Conservation (phyloP, 73 alveolate genomes). For the Breviolum minutum region DNA sequence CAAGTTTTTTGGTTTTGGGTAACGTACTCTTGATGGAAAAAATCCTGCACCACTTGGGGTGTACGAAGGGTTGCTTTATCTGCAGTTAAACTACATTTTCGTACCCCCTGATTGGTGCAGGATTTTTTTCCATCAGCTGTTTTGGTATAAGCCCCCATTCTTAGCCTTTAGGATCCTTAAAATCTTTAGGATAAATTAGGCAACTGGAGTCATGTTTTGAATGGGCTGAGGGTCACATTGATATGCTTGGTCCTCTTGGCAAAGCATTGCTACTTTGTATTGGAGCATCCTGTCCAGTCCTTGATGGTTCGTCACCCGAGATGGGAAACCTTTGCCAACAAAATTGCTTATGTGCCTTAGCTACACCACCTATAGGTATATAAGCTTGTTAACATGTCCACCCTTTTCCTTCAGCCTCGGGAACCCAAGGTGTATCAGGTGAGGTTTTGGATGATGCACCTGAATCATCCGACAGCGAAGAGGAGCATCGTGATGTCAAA, state of each 20-base stretch:
- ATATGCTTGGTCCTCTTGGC: neutral
- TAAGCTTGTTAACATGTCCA: neutral
- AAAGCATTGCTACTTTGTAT: neutral
- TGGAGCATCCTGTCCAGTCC: slow-evolving; percentile 11
- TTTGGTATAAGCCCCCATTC: too few relatives aligned
- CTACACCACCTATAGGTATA: neutral
- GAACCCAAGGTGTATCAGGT: neutral
- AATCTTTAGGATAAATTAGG: too few relatives aligned
- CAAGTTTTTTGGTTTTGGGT: too few relatives aligned
- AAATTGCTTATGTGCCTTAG: neutral
- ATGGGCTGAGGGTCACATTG: slow-evolving; percentile 13
- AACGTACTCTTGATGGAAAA: too few relatives aligned
- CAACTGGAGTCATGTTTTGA: too few relatives aligned
- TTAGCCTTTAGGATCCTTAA: too few relatives aligned
- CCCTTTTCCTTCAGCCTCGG: neutral
- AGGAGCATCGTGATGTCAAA: neutral
- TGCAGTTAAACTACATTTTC: too few relatives aligned
- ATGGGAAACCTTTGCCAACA: neutral
- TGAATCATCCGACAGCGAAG: neutral
- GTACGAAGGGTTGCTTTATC: too few relatives aligned
- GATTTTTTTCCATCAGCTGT: too few relatives aligned
- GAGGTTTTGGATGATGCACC: slow-evolving; percentile 6
- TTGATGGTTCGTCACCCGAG: neutral
- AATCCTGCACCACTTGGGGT: too few relatives aligned
- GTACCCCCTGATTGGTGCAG: too few relatives aligned